These are phyloP conservation scores for Neophaeococcomyces aloes DNA, from an alignment of 2,329 filamentous ascomycete species.

Conservation along the genomic window DNA sequence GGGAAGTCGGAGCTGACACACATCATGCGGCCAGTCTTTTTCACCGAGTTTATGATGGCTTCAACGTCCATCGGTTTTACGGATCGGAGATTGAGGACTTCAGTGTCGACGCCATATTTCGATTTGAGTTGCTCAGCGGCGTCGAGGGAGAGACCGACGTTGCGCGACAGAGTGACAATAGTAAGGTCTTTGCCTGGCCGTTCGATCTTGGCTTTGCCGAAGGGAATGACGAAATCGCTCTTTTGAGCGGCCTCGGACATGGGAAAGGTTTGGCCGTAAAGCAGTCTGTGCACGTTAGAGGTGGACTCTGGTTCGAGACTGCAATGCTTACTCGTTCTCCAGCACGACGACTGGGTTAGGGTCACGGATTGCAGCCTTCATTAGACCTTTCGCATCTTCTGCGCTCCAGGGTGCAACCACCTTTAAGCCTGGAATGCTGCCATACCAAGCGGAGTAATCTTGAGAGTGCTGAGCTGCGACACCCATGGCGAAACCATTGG, in stretches of 20 bases:
- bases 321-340: conserved; percentile 59
- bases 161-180: conserved; percentile 87
- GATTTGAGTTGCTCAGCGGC: conserved; percentile 88
- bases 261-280: conserved; percentile 91
- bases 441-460: conserved; percentile 98
- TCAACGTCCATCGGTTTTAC: conserved; percentile 95
- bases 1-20: conserved; percentile 94
- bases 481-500: conserved; percentile 94
- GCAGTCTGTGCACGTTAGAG: conserved; percentile 42
- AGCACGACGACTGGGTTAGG: conserved; percentile 91
- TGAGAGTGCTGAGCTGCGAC: conserved; percentile 97
- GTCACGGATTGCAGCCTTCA: conserved; percentile 96
- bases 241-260: conserved; percentile 96
- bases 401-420: conserved; percentile 93
- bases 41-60: conserved; percentile 89
- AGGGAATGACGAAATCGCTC: conserved; percentile 91
- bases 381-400: conserved; percentile 93
- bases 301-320: not conserved
- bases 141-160: conserved; percentile 79
- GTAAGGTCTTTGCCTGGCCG: conserved; percentile 91
- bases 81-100: conserved; percentile 96
- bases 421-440: conserved; percentile 93
- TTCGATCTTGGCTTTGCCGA: conserved; percentile 99
- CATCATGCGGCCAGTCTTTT: conserved; percentile 93
- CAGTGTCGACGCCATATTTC: conserved; percentile 89